phyloP scores from a whole-genome alignment of 2,329 filamentous ascomycete genomes.

The Zymoseptoria tritici region DNA sequence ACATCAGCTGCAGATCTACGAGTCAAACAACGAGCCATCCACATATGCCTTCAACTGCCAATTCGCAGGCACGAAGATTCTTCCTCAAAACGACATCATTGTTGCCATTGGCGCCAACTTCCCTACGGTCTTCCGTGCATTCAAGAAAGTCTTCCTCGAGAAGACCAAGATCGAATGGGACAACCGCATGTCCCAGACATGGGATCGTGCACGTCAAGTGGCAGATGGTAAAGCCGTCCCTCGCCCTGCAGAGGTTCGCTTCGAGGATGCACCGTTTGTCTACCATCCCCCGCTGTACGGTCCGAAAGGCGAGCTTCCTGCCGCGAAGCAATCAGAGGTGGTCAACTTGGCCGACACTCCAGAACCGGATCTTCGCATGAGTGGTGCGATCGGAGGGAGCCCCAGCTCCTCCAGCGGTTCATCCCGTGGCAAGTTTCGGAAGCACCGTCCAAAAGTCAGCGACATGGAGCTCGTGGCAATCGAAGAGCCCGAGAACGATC shows the following conservation, averaged over 20 bases:
- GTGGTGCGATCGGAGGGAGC: neutral
- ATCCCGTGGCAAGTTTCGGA: neutral
- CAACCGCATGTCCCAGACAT: slow-evolving; percentile 28
- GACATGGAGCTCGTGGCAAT: neutral
- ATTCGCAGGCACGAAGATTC: slow-evolving; percentile 16
- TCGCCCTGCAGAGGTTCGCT: neutral
- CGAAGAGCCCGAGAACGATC: neutral
- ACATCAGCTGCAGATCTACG: slow-evolving; percentile 52
- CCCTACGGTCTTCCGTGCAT: slow-evolving; percentile 29
- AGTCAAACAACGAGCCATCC: slow-evolving; percentile 52
- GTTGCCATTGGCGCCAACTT: slow-evolving; percentile 27
- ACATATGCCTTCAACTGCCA: slow-evolving; percentile 53
- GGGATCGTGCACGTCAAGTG: slow-evolving; percentile 7
- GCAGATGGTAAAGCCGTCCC: neutral
- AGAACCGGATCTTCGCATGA: neutral
- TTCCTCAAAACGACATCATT: slow-evolving; percentile 23
- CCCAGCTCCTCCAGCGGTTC: neutral
- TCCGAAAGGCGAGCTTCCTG: slow-evolving; percentile 13
- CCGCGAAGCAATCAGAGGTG: neutral
- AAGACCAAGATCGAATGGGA: slow-evolving; percentile 37
- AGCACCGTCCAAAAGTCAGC: neutral
- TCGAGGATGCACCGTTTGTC: slow-evolving; percentile 10
- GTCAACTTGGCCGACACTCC: neutral
- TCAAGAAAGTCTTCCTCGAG: slow-evolving; percentile 35
- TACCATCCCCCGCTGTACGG: slow-evolving; percentile 19